These are phyloP conservation scores for Beauveria pseudobassiana DNA, from an alignment of 2,329 filamentous ascomycete species.

Conservation along the genomic window DNA sequence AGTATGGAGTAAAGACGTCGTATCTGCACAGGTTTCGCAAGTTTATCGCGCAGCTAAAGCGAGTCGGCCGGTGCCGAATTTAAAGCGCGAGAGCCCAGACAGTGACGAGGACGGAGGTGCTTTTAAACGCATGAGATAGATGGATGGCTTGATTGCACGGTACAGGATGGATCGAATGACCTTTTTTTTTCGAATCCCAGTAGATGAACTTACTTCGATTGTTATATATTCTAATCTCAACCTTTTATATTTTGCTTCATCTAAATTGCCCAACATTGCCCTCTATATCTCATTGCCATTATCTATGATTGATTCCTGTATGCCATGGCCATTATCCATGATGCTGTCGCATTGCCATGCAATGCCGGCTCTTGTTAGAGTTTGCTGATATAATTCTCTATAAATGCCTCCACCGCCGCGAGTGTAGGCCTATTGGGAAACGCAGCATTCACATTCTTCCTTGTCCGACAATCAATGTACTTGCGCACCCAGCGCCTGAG, in stretches of 20 bases:
- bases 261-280: background rate
- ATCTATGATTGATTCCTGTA: no score
- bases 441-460: background rate
- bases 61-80: conserved; percentile 20
- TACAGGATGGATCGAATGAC: background rate
- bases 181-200: no score
- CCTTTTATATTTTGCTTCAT: no score
- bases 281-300: no score
- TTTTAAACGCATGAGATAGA: conserved; percentile 12
- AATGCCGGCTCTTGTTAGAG: background rate
- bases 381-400: background rate
- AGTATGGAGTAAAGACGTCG: conserved; percentile 25
- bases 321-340: no score
- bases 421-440: background rate
- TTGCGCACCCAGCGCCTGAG: conserved; percentile 37
- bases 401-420: background rate
- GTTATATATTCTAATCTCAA: no score
- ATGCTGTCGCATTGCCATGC: no score
- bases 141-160: background rate
- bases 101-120: conserved; percentile 20
- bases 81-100: conserved; percentile 22
- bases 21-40: conserved; percentile 29
- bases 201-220: no score
- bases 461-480: conserved; percentile 23
- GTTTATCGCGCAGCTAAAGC: conserved; percentile 24